phyloP scores from a whole-genome alignment of 495 filamentous ascomycete species.

The Choiromyces venosus region DNA sequence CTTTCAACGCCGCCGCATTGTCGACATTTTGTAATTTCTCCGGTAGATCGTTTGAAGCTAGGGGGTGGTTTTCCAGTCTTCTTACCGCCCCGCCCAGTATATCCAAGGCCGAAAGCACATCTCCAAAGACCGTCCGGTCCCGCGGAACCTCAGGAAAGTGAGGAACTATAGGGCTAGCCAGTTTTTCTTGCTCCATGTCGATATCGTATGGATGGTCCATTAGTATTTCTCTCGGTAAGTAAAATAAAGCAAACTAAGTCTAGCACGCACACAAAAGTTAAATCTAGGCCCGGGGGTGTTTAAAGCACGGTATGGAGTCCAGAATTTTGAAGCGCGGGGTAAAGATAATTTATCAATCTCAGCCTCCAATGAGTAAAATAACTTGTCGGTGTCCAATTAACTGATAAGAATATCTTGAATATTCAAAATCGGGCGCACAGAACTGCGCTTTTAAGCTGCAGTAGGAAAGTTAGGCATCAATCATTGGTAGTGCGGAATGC shows the following conservation, averaged over 20 bases:
- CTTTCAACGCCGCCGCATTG: not conserved
- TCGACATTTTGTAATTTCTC: not conserved
- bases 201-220: not conserved
- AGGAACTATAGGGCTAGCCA: not conserved
- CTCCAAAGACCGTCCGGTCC: not conserved
- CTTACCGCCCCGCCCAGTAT: not conserved
- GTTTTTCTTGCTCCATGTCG: not conserved
- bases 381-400: not conserved
- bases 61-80: not conserved
- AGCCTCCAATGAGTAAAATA: not conserved
- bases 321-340: not conserved
- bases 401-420: not conserved
- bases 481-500: no score
- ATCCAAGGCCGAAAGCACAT: not conserved
- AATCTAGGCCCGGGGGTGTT: not conserved
- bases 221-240: not conserved
- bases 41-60: not conserved
- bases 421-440: not conserved
- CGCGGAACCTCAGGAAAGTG: not conserved
- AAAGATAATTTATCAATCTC: not conserved
- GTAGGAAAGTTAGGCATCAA: no score
- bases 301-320: not conserved
- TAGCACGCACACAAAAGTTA: not conserved
- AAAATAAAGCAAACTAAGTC: not conserved
- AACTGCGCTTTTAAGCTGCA: no score